A percentile compares a stretch with the other conserved stretches of the same genome.
Conservation (phyloP, 805 yeast species). For the Schwanniomyces polymorphus region DNA sequence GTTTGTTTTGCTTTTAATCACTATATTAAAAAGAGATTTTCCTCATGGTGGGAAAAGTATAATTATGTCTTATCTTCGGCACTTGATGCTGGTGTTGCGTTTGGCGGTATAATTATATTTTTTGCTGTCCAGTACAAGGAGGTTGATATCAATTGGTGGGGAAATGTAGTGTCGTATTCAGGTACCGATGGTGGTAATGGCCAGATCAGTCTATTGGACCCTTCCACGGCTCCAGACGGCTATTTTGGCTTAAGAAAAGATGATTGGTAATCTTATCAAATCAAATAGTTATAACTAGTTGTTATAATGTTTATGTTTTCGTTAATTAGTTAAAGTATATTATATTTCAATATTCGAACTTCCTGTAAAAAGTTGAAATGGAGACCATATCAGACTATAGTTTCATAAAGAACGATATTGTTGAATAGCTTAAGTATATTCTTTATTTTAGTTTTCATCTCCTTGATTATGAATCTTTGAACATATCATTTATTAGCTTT, state of each 20-base stretch:
- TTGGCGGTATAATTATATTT: constrained; percentile 55
- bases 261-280: constrained; percentile 6
- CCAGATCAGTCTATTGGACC: constrained; percentile 14
- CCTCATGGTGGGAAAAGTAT: constrained; percentile 66
- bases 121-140: constrained; percentile 49
- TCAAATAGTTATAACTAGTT: too few species aligned
- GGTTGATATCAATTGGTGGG: constrained; percentile 58
- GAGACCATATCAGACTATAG: too few species aligned
- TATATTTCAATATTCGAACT: too few species aligned
- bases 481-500: too few species aligned
- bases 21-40: constrained; percentile 43
- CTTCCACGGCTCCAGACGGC: constrained; percentile 29
- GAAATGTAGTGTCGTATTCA: constrained; percentile 34
- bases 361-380: too few species aligned
- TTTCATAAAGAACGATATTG: too few species aligned
- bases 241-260: constrained; percentile 28
- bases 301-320: too few species aligned
- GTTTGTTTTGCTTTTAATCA: constrained; percentile 52
- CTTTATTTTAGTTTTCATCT: too few species aligned
- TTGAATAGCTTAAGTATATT: too few species aligned
- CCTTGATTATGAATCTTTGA: too few species aligned
- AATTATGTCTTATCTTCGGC: constrained; percentile 57
- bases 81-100: constrained; percentile 56
- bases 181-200: constrained; percentile 28
- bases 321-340: too few species aligned